phyloP scores from a whole-genome alignment of 164 flowering plant species.

The Annona cherimola region DNA sequence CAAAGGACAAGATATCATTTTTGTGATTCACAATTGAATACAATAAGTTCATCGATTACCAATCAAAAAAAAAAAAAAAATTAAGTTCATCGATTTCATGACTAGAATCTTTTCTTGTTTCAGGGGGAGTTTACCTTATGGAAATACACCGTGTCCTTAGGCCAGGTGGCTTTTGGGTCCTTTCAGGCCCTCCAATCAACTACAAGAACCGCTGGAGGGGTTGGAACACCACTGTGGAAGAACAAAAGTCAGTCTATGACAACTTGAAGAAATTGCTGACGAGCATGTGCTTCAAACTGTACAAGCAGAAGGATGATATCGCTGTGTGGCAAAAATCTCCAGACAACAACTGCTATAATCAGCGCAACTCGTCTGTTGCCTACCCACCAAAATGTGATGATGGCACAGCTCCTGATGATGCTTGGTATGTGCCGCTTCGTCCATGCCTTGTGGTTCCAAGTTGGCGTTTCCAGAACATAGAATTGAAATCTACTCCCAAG shows the following conservation, averaged over 20 bases:
- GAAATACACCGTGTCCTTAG: constrained; percentile 92
- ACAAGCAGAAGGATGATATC: constrained; percentile 80
- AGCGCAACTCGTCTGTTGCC: constrained; percentile 35
- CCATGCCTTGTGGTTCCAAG: constrained; percentile 77
- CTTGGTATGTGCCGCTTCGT: constrained; percentile 88
- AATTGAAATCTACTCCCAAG: constrained; percentile 49
- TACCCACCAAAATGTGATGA: constrained; percentile 90
- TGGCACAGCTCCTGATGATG: constrained; percentile 74
- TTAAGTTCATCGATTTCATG: background rate
- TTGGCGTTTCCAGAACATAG: constrained; percentile 40
- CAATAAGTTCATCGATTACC: background rate
- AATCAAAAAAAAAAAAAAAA: no score
- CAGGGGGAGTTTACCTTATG: constrained; percentile 94
- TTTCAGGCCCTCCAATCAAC: constrained; percentile 99
- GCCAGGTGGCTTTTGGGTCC: constrained; percentile 98
- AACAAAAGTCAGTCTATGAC: constrained; percentile 79
- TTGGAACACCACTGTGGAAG: constrained; percentile 94
- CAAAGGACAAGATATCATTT: no score
- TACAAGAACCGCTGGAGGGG: constrained; percentile 86
- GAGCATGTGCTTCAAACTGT: constrained; percentile 83
- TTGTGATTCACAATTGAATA: background rate
- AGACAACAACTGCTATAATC: constrained; percentile 56
- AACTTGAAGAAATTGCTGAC: constrained; percentile 70
- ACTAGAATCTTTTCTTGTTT: constrained; percentile 11
- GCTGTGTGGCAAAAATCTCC: constrained; percentile 90